Percentiles rank a stretch among this genome's conserved stretches.
These are phyloP conservation scores for Bipolaris oryzae DNA, from an alignment of 2,329 filamentous ascomycete species.

Conservation along the genomic window DNA sequence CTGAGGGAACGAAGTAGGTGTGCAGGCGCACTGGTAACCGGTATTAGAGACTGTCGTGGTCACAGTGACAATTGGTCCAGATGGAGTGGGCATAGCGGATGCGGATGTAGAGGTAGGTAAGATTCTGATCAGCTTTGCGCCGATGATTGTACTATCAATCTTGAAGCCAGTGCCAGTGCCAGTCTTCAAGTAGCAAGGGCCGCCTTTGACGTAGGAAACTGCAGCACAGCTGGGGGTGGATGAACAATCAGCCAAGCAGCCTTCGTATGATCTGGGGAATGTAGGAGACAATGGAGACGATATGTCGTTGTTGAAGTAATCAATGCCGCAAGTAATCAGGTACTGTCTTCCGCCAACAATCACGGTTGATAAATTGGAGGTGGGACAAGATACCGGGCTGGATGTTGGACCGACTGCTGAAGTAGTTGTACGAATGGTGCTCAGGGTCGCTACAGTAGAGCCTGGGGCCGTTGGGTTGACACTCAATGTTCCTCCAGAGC, in stretches of 20 bases:
- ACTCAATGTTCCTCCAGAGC: too few relatives aligned
- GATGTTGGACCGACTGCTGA: not conserved
- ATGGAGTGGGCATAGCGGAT: not conserved
- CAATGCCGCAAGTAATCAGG: constrained; percentile 18
- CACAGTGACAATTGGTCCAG: constrained; percentile 14
- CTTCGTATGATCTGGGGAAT: constrained; percentile 21
- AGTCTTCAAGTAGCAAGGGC: constrained; percentile 28
- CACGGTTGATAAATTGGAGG: constrained; percentile 4
- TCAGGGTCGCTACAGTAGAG: not conserved
- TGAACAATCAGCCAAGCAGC: constrained; percentile 27
- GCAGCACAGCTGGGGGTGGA: constrained; percentile 22
- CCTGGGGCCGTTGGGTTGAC: too few relatives aligned
- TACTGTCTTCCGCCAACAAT: constrained; percentile 3
- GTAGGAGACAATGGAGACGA: constrained; percentile 5
- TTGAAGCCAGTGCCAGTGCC: constrained; percentile 6
- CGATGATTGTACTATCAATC: constrained; percentile 20
- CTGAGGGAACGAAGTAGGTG: constrained; percentile 4
- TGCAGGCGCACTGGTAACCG: constrained; percentile 19
- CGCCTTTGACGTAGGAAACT: constrained; percentile 24
- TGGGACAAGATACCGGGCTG: constrained; percentile 16
- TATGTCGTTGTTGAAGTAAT: constrained; percentile 12
- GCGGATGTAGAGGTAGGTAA: not conserved
- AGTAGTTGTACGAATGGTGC: not conserved
- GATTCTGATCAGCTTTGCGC: constrained; percentile 16
- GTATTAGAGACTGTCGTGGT: constrained; percentile 16